Percentiles rank a stretch among this genome's conserved stretches.
These are phyloP conservation scores for Adansonia rubrostipa DNA, from an alignment of 441 rosid genomes.

Conservation along the genomic window DNA sequence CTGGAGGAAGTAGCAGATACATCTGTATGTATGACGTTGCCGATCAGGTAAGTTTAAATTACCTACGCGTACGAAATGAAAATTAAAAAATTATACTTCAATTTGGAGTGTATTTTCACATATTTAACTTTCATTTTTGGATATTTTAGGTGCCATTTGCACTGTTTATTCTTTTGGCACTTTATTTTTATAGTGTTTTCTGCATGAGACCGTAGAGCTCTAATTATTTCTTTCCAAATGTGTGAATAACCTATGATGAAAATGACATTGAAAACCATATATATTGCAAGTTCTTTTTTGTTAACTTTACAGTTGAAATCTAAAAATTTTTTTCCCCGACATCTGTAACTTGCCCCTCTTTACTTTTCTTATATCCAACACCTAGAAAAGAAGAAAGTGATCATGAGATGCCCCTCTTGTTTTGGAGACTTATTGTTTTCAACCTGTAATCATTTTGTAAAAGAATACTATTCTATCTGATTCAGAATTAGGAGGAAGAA, in stretches of 20 bases:
- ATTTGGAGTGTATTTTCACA: not conserved
- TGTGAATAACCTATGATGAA: not conserved
- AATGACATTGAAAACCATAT: not conserved
- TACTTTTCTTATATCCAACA: not conserved
- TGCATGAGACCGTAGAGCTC: not conserved
- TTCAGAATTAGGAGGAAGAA: not conserved
- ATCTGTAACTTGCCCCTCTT: not conserved
- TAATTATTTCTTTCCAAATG: slow-evolving; percentile 16
- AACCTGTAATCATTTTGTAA: not conserved
- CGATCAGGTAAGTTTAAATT: slow-evolving; percentile 74
- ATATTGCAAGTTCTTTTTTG: not conserved
- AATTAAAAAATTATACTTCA: not conserved
- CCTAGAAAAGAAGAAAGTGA: not conserved
- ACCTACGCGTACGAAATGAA: not conserved
- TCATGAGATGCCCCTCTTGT: not conserved
- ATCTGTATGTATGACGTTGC: slow-evolving; percentile 96
- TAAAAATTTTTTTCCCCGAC: not conserved
- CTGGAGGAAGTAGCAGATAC: slow-evolving; percentile 95
- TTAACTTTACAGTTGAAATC: not conserved
- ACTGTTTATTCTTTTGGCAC: not conserved
- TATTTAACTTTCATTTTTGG: not conserved
- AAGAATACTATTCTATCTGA: not conserved
- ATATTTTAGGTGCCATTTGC: slow-evolving; percentile 15
- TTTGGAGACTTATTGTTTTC: not conserved
- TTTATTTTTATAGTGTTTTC: not conserved